Evolutionary conservation across 2,329 filamentous ascomycete genomes (phyloP), one percentile per base, ranked within the genome.

Genomic region (Epichloe sp.): DNA sequence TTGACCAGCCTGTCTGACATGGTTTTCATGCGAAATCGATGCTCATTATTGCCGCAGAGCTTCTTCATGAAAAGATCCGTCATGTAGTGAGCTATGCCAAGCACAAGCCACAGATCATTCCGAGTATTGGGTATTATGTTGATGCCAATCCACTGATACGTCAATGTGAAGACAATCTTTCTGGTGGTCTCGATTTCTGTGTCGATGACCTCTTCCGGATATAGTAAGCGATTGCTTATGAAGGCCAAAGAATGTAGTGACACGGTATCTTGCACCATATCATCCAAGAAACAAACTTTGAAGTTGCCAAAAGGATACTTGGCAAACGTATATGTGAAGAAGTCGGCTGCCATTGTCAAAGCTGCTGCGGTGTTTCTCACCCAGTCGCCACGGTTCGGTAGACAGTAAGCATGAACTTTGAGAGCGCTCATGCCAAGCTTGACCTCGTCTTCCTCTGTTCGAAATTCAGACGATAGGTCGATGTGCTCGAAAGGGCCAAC

Each of bases 401-500:
- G 73, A 65, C 91, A 97, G 66, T 94, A 98, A 6, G 85, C 93
- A 59, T 94, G 83, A 3, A 98, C 80, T 56, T 91, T 89, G 56
- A 95, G 80, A 0, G 90, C 89, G 61, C 88, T 94, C 56, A 85
- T 82, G 3, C 88, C 88, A 50, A 98, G 79, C 64, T 90, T 88
- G 59, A 94, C 88, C 62, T 96, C 90, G 57, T 95, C 88, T 58
- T 94, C 88, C 55, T 88, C 88, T 44, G 90, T 88, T 48, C 94
- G 83, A 60, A 88, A 95, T 58, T 91, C 86, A 2, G 88, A 85
- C 55, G 74, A 80, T 5, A 98, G 74, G 62, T 96, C 88, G 49
- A 97, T 83, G 58, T 91, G 85, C 66, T 97, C 89, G 63, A 98
- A 98, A 0, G 94, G 93, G 0, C 94, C 93, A 51, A 97, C 80